Evolutionary conservation across 257 asterid species (phyloP), one percentile per base, ranked within the genome.

Genomic region (Ilex asprella): DNA sequence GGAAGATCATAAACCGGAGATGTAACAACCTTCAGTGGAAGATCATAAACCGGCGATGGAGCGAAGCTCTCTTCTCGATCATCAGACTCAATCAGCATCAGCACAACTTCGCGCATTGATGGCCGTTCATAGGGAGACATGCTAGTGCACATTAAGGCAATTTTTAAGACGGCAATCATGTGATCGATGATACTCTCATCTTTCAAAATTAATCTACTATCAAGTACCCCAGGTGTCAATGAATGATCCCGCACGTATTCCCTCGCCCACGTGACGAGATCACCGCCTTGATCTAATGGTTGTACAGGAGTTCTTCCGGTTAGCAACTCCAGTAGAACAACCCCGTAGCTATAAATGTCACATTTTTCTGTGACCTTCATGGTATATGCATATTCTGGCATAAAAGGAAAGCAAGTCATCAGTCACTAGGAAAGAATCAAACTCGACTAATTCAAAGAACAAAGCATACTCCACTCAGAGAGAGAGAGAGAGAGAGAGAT

Each of bases 281-380:
- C 92, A 7, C 98, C 98, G 13, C 98, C 98, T 41, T 84, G 74
- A 39, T 91, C 98, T 46, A 86, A 12, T 7, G 96, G 87, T 79
- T 91, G 98, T 14, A 91, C 95, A 1, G 98, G 98, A 43, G 94
- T 73, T 79, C 81, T 91, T 41, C 96, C 96, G 0, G 98, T 88
- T 65, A 91, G 61, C 74, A 91, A 60, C 79, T 91, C 98, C 80
- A 91, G 30, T 12, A 91, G 86, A 58, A 89, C 97, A 11, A 89
- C 97, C 0, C 94, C 97, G 7, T 86, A 89, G 81, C 97, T 89
- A 78, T 89, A 89, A 13, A 86, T 77, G 57, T 89, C 97, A 50
- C 95, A 89, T 68, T 89, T 89, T 69, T 89, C 97, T 0, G 97
- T 84, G 41, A 89, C 91, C 82, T 89, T 89, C 97, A 89, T 89